A percentile compares a stretch with the other conserved stretches of the same genome.
Evolutionary conservation across 495 filamentous ascomycete species (phyloP).

Genomic region (Annulohypoxylon stygium): DNA sequence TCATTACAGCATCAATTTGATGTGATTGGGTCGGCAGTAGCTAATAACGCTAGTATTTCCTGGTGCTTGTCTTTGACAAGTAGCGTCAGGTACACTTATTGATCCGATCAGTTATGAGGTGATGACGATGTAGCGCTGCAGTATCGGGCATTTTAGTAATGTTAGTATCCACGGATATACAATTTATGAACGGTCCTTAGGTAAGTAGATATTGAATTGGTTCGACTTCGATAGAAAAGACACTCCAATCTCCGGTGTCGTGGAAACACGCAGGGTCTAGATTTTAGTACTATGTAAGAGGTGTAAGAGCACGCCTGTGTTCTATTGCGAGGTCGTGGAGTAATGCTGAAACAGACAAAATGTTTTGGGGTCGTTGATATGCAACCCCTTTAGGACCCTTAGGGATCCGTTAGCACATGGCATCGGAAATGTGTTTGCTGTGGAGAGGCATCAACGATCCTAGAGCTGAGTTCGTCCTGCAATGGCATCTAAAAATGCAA

Average conservation of each 20-base stretch:
- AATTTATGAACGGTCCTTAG: neutral
- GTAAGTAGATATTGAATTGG: neutral
- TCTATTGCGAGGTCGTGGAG: conserved; percentile 33
- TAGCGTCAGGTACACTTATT: conserved; percentile 15
- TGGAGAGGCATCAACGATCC: conserved; percentile 2
- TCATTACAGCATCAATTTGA: conserved; percentile 19
- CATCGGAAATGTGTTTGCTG: conserved; percentile 23
- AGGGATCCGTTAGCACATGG: conserved; percentile 16
- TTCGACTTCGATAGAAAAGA: conserved; percentile 9
- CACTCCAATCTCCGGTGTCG: conserved; percentile 1
- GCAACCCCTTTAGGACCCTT: conserved; percentile 25
- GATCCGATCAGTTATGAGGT: conserved; percentile 20
- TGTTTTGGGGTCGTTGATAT: conserved; percentile 26
- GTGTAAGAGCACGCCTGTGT: conserved; percentile 18
- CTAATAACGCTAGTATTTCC: conserved; percentile 14
- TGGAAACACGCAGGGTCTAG: conserved; percentile 14
- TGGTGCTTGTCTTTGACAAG: conserved; percentile 19
- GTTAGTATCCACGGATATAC: neutral
- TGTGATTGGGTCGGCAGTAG: conserved; percentile 21
- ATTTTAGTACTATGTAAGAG: neutral
- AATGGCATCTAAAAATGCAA: conserved; percentile 5
- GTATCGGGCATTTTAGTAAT: neutral
- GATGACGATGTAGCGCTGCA: neutral
- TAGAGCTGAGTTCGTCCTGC: conserved; percentile 8
- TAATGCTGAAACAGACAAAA: conserved; percentile 35